Percentiles rank a stretch among this genome's conserved stretches.
These are phyloP conservation scores for Penicillium sp. DNA, from an alignment of 2,329 filamentous ascomycete genomes.

Conservation along the genomic window DNA sequence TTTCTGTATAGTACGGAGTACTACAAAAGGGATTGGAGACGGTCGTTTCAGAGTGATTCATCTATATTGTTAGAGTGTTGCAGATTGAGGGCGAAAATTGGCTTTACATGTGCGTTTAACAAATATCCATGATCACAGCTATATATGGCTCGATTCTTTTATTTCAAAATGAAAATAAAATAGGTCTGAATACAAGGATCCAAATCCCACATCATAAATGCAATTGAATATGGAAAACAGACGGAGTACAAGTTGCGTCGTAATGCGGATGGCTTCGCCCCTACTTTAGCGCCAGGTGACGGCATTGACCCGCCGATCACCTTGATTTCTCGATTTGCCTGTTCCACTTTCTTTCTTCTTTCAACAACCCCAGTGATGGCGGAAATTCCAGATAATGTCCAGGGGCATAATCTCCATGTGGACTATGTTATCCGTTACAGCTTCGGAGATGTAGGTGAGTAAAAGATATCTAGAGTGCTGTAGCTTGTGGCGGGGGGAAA, in stretches of 20 bases:
- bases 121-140: background rate
- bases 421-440: conserved; percentile 87
- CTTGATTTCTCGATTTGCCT: conserved; percentile 6
- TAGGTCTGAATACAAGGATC: background rate
- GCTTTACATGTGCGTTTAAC: background rate
- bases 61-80: background rate
- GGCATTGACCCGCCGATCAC: conserved; percentile 14
- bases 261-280: background rate
- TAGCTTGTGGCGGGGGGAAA: background rate
- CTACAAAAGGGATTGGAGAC: no score
- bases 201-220: background rate
- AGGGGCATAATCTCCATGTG: conserved; percentile 63
- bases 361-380: conserved; percentile 24
- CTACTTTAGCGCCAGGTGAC: conserved; percentile 17
- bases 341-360: conserved; percentile 5
- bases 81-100: background rate
- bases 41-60: background rate
- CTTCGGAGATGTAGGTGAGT: conserved; percentile 64
- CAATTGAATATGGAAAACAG: background rate
- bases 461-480: background rate
- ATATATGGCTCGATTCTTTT: background rate
- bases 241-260: background rate
- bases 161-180: background rate
- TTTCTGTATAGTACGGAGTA: background rate
- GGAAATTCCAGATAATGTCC: conserved; percentile 26